Evolutionary conservation across 2,329 filamentous ascomycete genomes (phyloP), one percentile per base, ranked within the genome.

Genomic region (Botrytis cinerea): DNA sequence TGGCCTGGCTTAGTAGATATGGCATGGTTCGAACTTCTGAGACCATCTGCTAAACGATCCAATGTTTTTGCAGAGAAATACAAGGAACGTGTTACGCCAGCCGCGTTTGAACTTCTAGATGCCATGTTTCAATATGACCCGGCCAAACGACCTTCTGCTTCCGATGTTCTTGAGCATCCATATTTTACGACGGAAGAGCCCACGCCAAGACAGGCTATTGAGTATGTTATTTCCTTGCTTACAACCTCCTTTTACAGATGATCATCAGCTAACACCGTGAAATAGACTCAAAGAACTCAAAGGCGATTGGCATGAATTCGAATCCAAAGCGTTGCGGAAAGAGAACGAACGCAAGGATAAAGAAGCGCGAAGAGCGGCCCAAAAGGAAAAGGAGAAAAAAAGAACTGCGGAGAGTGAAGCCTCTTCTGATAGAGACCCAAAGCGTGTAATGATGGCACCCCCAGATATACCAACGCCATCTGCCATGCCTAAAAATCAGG

Each of bases 281-380:
- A 71, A 48, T 54, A 74, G 92, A 79, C 87, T 99, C 68, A 90
- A 91, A 74, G 86, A 91, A 67, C 87, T 99, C 45, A 90, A 96
- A 78, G 96, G 96, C 35, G 96, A 99, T 79, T 99, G 96, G 96
- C 96, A 99, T 81, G 96, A 99, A 81, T 97, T 98, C 79, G 96
- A 99, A 84, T 97, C 94, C 73, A 99, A 99, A 84, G 95, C 94
- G 25, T 86, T 97, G 40, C 88, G 96, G 46, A 96, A 96, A 78
- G 95, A 98, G 82, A 95, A 94, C 78, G 93, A 96, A 81, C 89
- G 89, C 72, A 83, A 84, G 73, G 89, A 91, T 74, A 81, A 81
- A 76, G 81, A 82, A 69, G 79, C 79, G 20, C 75, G 79, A n/a
- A 75, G 79, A 51, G 71, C 75, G 71, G 76, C 77, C 7, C 77